A percentile compares a stretch with the other conserved stretches of the same genome.
phyloP scores from a whole-genome alignment of 2,329 filamentous ascomycete genomes.

The Sphaerulina vaccinii region DNA sequence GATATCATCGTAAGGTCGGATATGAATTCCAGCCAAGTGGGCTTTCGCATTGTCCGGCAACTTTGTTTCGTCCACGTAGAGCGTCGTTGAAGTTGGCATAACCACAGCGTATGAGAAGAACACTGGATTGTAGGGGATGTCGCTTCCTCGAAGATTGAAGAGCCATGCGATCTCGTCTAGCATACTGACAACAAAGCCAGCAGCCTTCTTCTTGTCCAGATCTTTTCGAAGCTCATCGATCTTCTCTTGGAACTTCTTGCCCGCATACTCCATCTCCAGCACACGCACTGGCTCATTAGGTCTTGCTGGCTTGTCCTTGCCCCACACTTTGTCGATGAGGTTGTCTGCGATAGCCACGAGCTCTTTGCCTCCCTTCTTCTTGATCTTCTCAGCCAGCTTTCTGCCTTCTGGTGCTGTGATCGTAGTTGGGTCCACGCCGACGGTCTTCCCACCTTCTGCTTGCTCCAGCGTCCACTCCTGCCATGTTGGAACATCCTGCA shows the following conservation, averaged over 20 bases:
- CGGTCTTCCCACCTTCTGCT: constrained; percentile 76
- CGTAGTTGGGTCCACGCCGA: constrained; percentile 86
- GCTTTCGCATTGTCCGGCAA: constrained; percentile 65
- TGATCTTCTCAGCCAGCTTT: constrained; percentile 81
- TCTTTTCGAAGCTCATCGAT: constrained; percentile 85
- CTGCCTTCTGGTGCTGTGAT: constrained; percentile 70
- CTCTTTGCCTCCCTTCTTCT: constrained; percentile 77
- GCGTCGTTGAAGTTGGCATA: constrained; percentile 69
- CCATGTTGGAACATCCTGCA: constrained; percentile 94
- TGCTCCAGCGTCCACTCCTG: constrained; percentile 92
- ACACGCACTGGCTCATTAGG: constrained; percentile 75
- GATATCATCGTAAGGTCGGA: constrained; percentile 80
- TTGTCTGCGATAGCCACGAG: constrained; percentile 76
- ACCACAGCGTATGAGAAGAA: constrained; percentile 96
- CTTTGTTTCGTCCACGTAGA: constrained; percentile 83
- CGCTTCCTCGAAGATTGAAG: constrained; percentile 92
- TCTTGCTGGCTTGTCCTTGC: constrained; percentile 65
- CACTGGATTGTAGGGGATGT: constrained; percentile 96
- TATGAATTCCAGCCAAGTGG: constrained; percentile 69
- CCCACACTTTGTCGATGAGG: constrained; percentile 90
- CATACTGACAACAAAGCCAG: constrained; percentile 88
- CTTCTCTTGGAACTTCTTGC: constrained; percentile 80
- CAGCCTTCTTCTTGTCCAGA: constrained; percentile 81
- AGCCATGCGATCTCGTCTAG: constrained; percentile 97
- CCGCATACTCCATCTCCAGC: constrained; percentile 70